A percentile compares a stretch with the other conserved stretches of the same genome.
Conservation (phyloP, 352 stramenopile genomes). For the Plasmopara viticola region DNA sequence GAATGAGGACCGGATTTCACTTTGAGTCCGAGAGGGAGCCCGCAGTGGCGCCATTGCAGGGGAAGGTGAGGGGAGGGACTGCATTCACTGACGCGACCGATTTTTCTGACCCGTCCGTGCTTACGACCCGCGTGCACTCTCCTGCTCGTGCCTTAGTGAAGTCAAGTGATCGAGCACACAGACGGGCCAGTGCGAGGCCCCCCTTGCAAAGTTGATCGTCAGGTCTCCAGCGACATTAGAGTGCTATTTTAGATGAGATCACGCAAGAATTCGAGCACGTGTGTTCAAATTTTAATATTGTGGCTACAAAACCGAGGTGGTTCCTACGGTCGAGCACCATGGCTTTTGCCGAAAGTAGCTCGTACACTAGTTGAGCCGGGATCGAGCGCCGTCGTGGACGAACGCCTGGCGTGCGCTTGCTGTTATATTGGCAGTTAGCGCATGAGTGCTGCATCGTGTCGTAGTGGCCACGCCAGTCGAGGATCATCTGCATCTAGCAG, state of each 20-base stretch:
- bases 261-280: background rate
- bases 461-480: slow-evolving; percentile 21
- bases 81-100: slow-evolving; percentile 22
- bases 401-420: slow-evolving; percentile 15
- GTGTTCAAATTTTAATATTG: background rate
- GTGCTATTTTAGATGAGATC: background rate
- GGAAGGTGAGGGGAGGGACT: slow-evolving; percentile 26
- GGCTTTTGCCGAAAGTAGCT: background rate
- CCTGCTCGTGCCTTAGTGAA: slow-evolving; percentile 4
- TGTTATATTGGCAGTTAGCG: slow-evolving; percentile 3
- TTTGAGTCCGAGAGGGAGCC: slow-evolving; percentile 23
- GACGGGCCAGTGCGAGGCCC: slow-evolving; percentile 4
- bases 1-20: slow-evolving; percentile 30
- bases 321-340: background rate
- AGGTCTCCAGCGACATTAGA: background rate
- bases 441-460: slow-evolving; percentile 14
- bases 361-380: background rate
- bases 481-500: slow-evolving; percentile 30
- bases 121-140: slow-evolving; percentile 2
- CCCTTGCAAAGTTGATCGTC: slow-evolving; percentile 17
- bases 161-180: slow-evolving; percentile 5
- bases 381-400: background rate
- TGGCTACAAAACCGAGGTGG: background rate
- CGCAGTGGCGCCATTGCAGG: slow-evolving; percentile 31
- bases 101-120: slow-evolving; percentile 7